These are phyloP conservation scores for Cladosporium oxysporum DNA, from an alignment of 2,329 filamentous ascomycete species.

Conservation along the genomic window DNA sequence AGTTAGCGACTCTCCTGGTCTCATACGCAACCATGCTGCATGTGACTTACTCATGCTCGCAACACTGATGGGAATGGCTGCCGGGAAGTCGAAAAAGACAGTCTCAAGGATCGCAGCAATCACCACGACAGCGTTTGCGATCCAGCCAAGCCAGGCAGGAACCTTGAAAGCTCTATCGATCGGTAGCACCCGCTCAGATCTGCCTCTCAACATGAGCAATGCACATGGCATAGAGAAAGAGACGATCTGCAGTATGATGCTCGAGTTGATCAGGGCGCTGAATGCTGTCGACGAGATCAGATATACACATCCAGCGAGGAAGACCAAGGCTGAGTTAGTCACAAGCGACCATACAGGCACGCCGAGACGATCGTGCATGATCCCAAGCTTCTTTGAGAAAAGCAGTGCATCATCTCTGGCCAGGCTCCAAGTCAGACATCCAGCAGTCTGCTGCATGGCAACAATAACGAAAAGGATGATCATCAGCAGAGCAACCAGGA, in stretches of 20 bases:
- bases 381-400: constrained; percentile 51
- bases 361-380: constrained; percentile 52
- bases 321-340: constrained; percentile 52
- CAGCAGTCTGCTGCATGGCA: constrained; percentile 36
- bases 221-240: constrained; percentile 46
- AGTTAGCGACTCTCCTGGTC: neutral
- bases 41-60: neutral
- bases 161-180: neutral
- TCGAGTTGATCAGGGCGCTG: constrained; percentile 46
- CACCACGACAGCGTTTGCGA: neutral
- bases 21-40: neutral
- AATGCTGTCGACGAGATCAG: constrained; percentile 26
- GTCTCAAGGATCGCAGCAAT: neutral
- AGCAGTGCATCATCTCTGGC: constrained; percentile 61
- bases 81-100: neutral
- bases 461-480: neutral
- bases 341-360: constrained; percentile 59
- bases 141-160: neutral
- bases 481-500: neutral
- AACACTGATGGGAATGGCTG: neutral
- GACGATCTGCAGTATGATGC: constrained; percentile 43
- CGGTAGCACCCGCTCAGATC: neutral
- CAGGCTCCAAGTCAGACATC: constrained; percentile 49
- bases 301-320: constrained; percentile 35
- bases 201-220: constrained; percentile 47